Base-by-base conservation (phyloP, 2,329 filamentous ascomycete species). In the Monosporascus sp. region DNA sequence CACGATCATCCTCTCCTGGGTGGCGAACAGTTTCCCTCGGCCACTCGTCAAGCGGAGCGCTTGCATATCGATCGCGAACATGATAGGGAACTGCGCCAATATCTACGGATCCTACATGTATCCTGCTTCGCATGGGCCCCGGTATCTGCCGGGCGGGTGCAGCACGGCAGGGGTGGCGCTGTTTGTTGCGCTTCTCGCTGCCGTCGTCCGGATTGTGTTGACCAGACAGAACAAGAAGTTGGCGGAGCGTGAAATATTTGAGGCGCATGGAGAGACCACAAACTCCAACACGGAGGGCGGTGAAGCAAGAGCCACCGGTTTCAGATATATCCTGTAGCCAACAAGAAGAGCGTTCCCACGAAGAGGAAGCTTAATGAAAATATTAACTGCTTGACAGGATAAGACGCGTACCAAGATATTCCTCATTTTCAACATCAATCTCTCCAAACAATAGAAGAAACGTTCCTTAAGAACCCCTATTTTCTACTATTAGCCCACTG, bases 1-100 rank as follows among this genome's bases (percentile, higher is more conserved):
- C 41, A 76, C 78, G 57, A 79, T 80, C 55, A 80, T 90, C 24
- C 86, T 90, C 46, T 83, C 86, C 0, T 81, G 80, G 61, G 84
- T 90, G 36, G 82, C 83, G 3, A 88, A 89, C 57, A 85, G 87
- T 8, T 79, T 91, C 37, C 86, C 87, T 0, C 88, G 87, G 67
- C 85, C 87, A 1, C 68, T 86, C 2, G 86, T 84, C 2, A 83
- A 86, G 48, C 79, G 86, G 2, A 87, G 86, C 5, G 80, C 81
- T 2, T 79, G 79, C 4, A 85, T 90, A 50, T 82, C 85, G 8
- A 76, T 89, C n/a, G 71, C 85, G 48, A 87, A 88, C 62, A 70
- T 87, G 59, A 73, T 90, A 43, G 87, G 86, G 0, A 87, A 87
- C 64, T 80, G 69, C 8, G 74, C 75, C 0, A 75, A 70, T 48